Evolutionary conservation across 2,329 filamentous ascomycete genomes (phyloP), one percentile per base, ranked within the genome.

Genomic region (Neofusicoccum sp.): DNA sequence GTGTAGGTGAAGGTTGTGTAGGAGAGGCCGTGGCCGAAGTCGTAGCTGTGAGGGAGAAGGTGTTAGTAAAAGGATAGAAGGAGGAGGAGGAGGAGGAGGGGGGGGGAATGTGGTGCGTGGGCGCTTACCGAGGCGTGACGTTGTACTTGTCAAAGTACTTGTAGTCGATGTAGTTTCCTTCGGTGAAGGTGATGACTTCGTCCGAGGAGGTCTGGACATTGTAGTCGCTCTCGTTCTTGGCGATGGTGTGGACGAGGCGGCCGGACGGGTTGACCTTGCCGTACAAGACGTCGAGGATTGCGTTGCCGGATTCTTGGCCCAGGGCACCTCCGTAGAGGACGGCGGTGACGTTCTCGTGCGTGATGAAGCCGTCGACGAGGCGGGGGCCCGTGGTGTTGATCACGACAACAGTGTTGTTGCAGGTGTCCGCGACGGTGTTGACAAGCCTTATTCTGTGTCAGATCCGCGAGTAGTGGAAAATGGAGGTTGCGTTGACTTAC

Each of bases 191-290:
- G 51, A 71, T 68, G 26, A 69, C 66, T 2, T 86, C 84, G 71
- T 3, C 87, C 82, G 0, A 82, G 87, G 58, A 71, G 66, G 0
- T 73, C 66, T 60, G 76, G 71, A 88, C 86, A 68, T 91, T 86
- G 70, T 95, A 93, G 70, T 96, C 90, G 26, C 82, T 78, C 0
- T 88, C 79, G 1, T 80, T 80, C 67, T 86, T 87, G 7, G 90
- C 91, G 44, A 96, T 89, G 0, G 91, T 96, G 75, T 96, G 96
- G 0, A 92, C 92, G 2, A 88, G 79, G 69, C 82, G 86, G 34
- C 86, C 86, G 0, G 82, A 84, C 0, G 86, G 86, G 86, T 1
- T 89, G 54, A 83, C 81, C 58, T 84, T 77, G 24, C 87, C 87
- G 67, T 85, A 87, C 2, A 88, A 75, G 31, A 88, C 78, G 63